A percentile compares a stretch with the other conserved stretches of the same genome.
phyloP scores from a whole-genome alignment of 129 eudicot species.

The Calendula officinalis region DNA sequence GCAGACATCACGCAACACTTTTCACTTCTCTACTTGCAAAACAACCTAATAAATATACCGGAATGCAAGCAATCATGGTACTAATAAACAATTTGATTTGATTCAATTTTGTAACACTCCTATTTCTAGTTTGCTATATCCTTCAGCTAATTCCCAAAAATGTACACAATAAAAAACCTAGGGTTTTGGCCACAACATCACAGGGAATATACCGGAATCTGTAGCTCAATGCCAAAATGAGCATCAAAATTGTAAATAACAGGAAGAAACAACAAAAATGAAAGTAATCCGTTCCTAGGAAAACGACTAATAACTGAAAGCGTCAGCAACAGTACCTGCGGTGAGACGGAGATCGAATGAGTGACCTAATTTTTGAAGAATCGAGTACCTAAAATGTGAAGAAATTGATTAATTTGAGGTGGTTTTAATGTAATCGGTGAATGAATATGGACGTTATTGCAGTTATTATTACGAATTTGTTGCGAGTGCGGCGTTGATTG shows the following conservation, averaged over 20 bases:
- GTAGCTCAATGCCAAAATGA: constrained; percentile 5
- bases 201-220: constrained; percentile 1
- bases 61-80: not conserved
- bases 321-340: constrained; percentile 14
- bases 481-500: constrained; percentile 32
- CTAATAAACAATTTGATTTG: not conserved
- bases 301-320: not conserved
- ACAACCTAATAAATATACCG: constrained; percentile 12
- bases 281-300: not conserved
- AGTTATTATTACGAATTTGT: constrained; percentile 27
- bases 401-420: not conserved
- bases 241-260: not conserved
- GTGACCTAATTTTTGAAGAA: constrained; percentile 7
- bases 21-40: constrained; percentile 26
- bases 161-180: not conserved
- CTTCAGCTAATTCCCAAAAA: not conserved
- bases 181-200: constrained; percentile 3
- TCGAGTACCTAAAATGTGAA: constrained; percentile 10
- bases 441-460: constrained; percentile 40
- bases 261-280: constrained; percentile 1
- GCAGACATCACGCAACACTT: constrained; percentile 49
- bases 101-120: not conserved
- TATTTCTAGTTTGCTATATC: not conserved
- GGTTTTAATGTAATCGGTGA: constrained; percentile 25
- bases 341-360: not conserved